phyloP scores from a whole-genome alignment of 805 yeast species.

The Millerozyma acaciae region DNA sequence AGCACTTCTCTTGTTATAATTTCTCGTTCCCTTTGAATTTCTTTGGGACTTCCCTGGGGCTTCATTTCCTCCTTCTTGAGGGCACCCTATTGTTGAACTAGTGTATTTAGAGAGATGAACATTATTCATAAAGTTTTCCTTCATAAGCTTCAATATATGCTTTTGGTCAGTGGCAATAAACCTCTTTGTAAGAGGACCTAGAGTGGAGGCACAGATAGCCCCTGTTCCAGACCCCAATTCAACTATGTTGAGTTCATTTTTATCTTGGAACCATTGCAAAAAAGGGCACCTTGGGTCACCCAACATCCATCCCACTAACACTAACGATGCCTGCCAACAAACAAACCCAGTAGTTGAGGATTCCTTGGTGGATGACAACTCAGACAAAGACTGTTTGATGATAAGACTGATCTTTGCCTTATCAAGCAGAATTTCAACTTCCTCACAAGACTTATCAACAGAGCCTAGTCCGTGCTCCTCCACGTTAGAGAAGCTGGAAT shows the following conservation, averaged over 20 bases:
- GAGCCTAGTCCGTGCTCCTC: constrained; percentile 32
- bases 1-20: constrained; percentile 1
- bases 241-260: constrained; percentile 25
- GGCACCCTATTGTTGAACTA: too few species aligned
- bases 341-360: constrained; percentile 52
- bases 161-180: constrained; percentile 59
- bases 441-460: constrained; percentile 25
- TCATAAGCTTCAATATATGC: constrained; percentile 48
- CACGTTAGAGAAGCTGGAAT: constrained; percentile 23
- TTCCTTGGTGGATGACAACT: constrained; percentile 14
- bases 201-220: constrained; percentile 44
- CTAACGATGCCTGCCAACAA: constrained; percentile 52
- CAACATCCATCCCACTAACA: constrained; percentile 53
- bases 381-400: constrained; percentile 32
- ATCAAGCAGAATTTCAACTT: constrained; percentile 19
- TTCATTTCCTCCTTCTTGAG: too few species aligned
- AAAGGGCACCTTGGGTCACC: constrained; percentile 25
- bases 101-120: too few species aligned
- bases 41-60: too few species aligned
- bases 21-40: too few species aligned
- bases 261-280: constrained; percentile 5
- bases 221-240: constrained; percentile 65
- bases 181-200: constrained; percentile 25
- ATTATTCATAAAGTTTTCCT: constrained; percentile 44
- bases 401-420: constrained; percentile 21